Percentiles rank a stretch among this genome's conserved stretches.
Conservation (phyloP, 176 grass and related monocot genomes). For the Elymus sibiricus region DNA sequence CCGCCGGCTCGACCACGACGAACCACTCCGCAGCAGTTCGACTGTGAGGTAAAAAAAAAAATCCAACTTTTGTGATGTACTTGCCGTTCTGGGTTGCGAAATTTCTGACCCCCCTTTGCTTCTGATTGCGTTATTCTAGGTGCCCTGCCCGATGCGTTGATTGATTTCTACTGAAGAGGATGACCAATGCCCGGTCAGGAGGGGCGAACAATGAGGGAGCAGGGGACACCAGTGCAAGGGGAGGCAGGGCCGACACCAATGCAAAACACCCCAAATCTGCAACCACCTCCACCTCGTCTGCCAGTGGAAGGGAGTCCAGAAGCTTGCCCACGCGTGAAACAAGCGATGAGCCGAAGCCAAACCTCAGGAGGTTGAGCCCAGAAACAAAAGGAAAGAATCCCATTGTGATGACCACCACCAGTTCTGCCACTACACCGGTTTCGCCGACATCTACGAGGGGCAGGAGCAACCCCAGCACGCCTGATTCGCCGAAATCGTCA, state of each 20-base stretch:
- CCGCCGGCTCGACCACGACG: too few species aligned
- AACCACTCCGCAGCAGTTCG: too few species aligned
- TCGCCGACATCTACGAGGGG: slow-evolving; percentile 18
- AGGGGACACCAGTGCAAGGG: not conserved
- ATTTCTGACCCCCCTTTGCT: not conserved
- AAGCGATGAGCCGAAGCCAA: not conserved
- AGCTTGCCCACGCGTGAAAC: not conserved
- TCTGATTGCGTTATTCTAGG: not conserved
- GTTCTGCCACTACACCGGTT: not conserved
- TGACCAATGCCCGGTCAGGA: slow-evolving; percentile 59
- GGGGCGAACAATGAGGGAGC: slow-evolving; percentile 18
- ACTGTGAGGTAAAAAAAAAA: too few species aligned
- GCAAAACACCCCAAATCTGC: not conserved
- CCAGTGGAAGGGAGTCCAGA: slow-evolving; percentile 23
- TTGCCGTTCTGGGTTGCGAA: not conserved
- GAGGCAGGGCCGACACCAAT: not conserved
- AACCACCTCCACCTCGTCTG: not conserved
- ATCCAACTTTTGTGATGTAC: too few species aligned
- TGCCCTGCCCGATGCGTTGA: not conserved
- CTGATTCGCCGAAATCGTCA: not conserved
- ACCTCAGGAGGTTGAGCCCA: slow-evolving; percentile 52
- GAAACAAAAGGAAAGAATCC: slow-evolving; percentile 41
- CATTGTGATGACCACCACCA: not conserved
- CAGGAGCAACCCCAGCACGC: not conserved
- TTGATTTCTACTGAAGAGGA: not conserved